Percentiles rank a stretch among this genome's conserved stretches.
Evolutionary conservation across 2,329 filamentous ascomycete genomes (phyloP).

Genomic region (Penicillium paneum): DNA sequence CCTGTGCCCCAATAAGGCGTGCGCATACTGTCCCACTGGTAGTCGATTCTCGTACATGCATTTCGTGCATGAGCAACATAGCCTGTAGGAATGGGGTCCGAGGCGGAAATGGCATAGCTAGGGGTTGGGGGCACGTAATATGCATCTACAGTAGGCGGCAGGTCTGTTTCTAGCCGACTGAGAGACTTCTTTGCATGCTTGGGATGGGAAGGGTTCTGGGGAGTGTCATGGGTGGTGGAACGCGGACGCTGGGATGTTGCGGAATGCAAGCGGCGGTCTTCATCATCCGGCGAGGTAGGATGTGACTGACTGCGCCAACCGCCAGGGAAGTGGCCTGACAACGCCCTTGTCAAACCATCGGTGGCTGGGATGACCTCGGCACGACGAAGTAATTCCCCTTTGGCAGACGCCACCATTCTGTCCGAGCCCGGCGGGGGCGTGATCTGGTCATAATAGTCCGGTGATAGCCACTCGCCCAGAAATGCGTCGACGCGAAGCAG

Average conservation of each 20-base stretch:
- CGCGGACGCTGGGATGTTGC: slow-evolving; percentile 38
- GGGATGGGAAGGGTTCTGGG: slow-evolving; percentile 25
- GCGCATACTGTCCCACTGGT: slow-evolving; percentile 91
- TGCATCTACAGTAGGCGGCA: slow-evolving; percentile 27
- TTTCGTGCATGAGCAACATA: slow-evolving; percentile 90
- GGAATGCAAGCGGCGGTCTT: slow-evolving; percentile 20
- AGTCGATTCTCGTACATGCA: slow-evolving; percentile 81
- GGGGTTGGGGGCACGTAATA: slow-evolving; percentile 75
- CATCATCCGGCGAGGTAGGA: slow-evolving; percentile 22
- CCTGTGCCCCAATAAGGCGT: slow-evolving; percentile 80
- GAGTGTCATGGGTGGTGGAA: slow-evolving; percentile 46
- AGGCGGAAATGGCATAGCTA: slow-evolving; percentile 75
- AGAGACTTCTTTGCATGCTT: slow-evolving; percentile 22
- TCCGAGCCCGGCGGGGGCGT: slow-evolving; percentile 81
- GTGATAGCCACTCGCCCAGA: slow-evolving; percentile 90
- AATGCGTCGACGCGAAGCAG: slow-evolving; percentile 81
- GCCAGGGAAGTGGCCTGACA: slow-evolving; percentile 52
- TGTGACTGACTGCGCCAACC: slow-evolving; percentile 51
- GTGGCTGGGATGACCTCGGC: slow-evolving; percentile 60
- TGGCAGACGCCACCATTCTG: slow-evolving; percentile 84
- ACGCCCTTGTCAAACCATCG: slow-evolving; percentile 37
- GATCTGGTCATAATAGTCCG: slow-evolving; percentile 90
- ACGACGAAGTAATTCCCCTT: slow-evolving; percentile 76
- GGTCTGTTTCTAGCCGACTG: slow-evolving; percentile 33
- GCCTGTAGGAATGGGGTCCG: slow-evolving; percentile 78